Conservation (phyloP, 1,139 yeast species). For the Dujonia santamariae region DNA sequence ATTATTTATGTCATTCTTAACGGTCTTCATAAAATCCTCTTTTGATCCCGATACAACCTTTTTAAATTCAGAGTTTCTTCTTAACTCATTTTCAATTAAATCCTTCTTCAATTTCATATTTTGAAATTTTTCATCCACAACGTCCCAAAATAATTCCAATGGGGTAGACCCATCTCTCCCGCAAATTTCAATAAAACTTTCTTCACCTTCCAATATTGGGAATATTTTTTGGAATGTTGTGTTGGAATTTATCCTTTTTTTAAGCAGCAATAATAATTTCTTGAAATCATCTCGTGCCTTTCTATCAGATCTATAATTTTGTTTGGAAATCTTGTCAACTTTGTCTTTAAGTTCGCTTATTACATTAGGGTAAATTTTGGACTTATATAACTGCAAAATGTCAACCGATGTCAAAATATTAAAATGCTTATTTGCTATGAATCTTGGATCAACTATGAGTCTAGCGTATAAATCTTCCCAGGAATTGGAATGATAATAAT, state of each 20-base stretch:
- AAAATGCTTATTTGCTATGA: conserved; percentile 59
- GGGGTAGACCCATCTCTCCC: conserved; percentile 84
- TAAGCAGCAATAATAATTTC: conserved; percentile 31
- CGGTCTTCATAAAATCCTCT: conserved; percentile 16
- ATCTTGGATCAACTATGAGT: conserved; percentile 48
- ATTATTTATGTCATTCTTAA: conserved; percentile 22
- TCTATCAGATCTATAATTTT: conserved; percentile 57
- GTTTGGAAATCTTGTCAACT: conserved; percentile 31
- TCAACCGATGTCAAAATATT: conserved; percentile 54
- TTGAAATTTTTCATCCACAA: conserved; percentile 61
- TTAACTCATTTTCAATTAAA: conserved; percentile 41
- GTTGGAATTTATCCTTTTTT: conserved; percentile 46
- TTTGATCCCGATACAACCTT: conserved; percentile 13
- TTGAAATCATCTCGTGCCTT: conserved; percentile 62
- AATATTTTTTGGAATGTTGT: conserved; percentile 61
- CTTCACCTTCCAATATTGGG: conserved; percentile 51
- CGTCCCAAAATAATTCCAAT: conserved; percentile 74
- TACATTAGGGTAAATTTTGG: conserved; percentile 42
- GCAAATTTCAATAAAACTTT: conserved; percentile 56
- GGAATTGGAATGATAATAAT: conserved; percentile 12
- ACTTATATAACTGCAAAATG: conserved; percentile 52
- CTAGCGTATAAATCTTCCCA: conserved; percentile 47
- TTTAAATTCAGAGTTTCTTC: conserved; percentile 1
- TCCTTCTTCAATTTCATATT: conserved; percentile 58
- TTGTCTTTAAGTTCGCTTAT: conserved; percentile 30